Base-by-base conservation (phyloP, 192 early-diverging fungal genomes). In the Gonapodya prolifera region DNA sequence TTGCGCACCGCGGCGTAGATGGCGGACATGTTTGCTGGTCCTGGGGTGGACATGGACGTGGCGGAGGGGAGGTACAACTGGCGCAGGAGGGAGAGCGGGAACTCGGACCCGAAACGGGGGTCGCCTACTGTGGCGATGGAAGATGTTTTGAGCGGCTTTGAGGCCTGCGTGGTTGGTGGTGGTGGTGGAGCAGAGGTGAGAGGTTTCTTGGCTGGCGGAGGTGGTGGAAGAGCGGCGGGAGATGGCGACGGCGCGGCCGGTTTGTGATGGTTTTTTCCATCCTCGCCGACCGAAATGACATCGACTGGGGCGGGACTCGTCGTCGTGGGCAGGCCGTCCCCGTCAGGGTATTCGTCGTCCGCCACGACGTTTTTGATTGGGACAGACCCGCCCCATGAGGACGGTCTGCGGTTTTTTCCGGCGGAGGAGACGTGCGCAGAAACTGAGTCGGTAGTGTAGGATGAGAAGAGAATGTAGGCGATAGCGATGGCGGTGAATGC, bases 1-100 rank as follows among this genome's bases (percentile, higher is more conserved):
- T 81, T 82, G 31, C 84, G 85, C 13, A 94, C 89, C 0, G 91
- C 80, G 17, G 91, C 87, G 76, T 61, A 61, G 23, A 61, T 61
- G 45, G 45, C 45, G 23, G 45, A 16, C 8, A 61, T 8, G 45
- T 61, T 61, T 61, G 8, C 45, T 23, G 23, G 8, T 16, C 8
- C 8, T 61, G 8, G 8, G 23, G 45, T 61, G 8, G 8, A 16
- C 45, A 23, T 23, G 45, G 45, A 61, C 45, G 45, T 8, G 45
- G 8, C 23, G 8, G 45, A 61, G 23, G 45, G 45, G 45, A 61
- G 8, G 45, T 61, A 61, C 23, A 61, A 23, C 45, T 61, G 45
- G 8, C 45, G 8, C 8, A 61, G 8, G 8, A 61, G 45, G 8
- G 45, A 61, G 8, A 61, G 23, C 23, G 45, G 45, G 45, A 61